Conservation (phyloP, 2,329 filamentous ascomycete genomes). For the Paecilomyces fulvus region DNA sequence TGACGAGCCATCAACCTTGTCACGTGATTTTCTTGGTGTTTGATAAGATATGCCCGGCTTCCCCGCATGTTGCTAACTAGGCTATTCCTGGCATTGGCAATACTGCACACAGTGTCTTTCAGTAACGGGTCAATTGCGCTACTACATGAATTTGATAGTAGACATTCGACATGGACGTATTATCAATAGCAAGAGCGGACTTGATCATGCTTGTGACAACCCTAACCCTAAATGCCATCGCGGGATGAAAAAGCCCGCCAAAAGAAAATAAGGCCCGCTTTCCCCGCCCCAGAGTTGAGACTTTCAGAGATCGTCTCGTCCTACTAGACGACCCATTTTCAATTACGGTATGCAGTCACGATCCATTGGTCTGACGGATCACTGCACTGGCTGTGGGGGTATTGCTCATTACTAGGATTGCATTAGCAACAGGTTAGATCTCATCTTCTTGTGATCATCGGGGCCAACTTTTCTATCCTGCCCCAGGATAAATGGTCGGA, state of each 20-base stretch:
- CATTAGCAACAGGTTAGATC: not conserved
- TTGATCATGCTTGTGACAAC: not conserved
- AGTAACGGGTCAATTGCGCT: no score
- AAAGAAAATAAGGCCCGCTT: not conserved
- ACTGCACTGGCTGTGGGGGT: not conserved
- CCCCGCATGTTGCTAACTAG: no score
- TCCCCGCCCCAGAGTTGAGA: not conserved
- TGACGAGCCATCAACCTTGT: no score
- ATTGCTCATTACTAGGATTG: not conserved
- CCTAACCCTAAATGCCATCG: not conserved
- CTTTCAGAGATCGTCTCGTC: not conserved
- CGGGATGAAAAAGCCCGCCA: not conserved
- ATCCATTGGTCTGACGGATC: not conserved
- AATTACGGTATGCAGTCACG: no score
- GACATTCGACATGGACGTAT: no score
- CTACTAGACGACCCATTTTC: not conserved
- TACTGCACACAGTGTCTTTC: no score
- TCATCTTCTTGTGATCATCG: not conserved
- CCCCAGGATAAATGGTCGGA: not conserved
- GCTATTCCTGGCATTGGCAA: no score
- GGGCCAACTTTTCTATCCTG: not conserved
- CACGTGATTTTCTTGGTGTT: no score
- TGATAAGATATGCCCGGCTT: no score
- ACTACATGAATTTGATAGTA: no score
- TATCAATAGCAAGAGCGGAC: no score